Conservation (phyloP, 345 rosid genomes). For the Citropsis articulata region DNA sequence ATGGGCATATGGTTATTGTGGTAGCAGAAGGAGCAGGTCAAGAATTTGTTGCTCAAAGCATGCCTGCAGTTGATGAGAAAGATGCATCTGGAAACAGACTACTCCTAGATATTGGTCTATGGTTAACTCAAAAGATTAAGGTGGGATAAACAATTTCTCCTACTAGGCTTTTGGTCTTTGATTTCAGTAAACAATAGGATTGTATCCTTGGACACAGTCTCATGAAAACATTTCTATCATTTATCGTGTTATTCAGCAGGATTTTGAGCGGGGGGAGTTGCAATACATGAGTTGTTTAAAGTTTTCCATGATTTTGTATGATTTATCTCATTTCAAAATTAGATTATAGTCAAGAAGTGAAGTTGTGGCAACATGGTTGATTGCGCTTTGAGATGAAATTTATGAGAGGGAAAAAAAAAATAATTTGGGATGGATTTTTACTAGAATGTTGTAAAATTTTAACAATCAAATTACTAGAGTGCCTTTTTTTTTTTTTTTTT, state of each 20-base stretch:
- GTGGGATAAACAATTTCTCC: slow-evolving; percentile 27
- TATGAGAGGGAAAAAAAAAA: neutral
- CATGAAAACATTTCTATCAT: neutral
- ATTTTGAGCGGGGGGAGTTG: neutral
- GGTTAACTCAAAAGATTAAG: slow-evolving; percentile 89
- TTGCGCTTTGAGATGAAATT: neutral
- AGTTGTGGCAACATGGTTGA: neutral
- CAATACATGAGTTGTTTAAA: neutral
- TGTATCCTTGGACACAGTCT: neutral
- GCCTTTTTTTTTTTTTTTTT: neutral
- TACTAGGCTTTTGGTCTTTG: slow-evolving; percentile 7
- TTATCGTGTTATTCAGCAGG: neutral
- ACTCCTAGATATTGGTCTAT: slow-evolving; percentile 86
- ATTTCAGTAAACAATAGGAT: slow-evolving; percentile 5
- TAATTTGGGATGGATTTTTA: neutral
- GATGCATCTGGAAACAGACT: slow-evolving; percentile 91
- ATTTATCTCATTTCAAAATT: neutral
- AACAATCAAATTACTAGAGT: neutral
- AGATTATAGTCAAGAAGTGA: no score
- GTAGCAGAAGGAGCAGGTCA: slow-evolving; percentile 98
- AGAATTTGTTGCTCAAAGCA: slow-evolving; percentile 66
- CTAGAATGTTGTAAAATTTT: neutral
- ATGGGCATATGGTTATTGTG: slow-evolving; percentile 80
- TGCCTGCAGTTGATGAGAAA: slow-evolving; percentile 44
- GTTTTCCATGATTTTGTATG: neutral